Base-by-base conservation (phyloP, 139 green algal species). In the Mesostigma viride region DNA sequence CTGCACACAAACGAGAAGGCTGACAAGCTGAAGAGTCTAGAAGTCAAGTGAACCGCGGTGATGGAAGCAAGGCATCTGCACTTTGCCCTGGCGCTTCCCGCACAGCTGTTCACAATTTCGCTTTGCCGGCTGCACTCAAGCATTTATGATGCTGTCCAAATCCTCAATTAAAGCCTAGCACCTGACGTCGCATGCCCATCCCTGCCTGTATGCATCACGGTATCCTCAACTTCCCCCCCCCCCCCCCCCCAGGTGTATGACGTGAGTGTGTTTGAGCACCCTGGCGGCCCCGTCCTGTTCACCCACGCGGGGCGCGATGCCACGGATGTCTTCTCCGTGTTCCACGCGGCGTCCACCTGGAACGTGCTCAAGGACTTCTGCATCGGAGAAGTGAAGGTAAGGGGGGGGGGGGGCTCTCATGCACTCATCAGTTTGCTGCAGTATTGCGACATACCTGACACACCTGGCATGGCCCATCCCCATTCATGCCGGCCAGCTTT, bases 241-340 rank as follows among this genome's bases (percentile, higher is more conserved):
- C 24, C 3, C 6, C 22, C 34, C 28, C 2, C 33, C 20, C 72
- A 84, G 78, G 79, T 79, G 31, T 88, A 89, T 70, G 81, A 90
- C 59, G 76, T 89, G 20, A 83, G 64, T 24, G 68, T 53, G 6
- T 82, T 84, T 57, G 62, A 65, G 47, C 84, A 90, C 62, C 84
- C 84, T 45, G 84, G 84, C 31, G 84, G 84, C 30, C 48, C 57
- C 14, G 83, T 88, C 2, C 71, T 90, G 17, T 77, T 73, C 48
- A 73, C 72, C 14, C 82, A 85, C 40, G 82, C 63, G n/a, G 84
- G 84, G 3, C 65, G 69, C 14, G 79, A 88, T 67, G 84, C 83
- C 20, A 84, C 81, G 1, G 84, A 90, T 24, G 79, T 84, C 1
- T 90, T 90, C 57, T 32, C 70, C 31, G 64, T 58, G 26, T 86